Conservation (phyloP, 805 yeast species). For the Candida berthetii region DNA sequence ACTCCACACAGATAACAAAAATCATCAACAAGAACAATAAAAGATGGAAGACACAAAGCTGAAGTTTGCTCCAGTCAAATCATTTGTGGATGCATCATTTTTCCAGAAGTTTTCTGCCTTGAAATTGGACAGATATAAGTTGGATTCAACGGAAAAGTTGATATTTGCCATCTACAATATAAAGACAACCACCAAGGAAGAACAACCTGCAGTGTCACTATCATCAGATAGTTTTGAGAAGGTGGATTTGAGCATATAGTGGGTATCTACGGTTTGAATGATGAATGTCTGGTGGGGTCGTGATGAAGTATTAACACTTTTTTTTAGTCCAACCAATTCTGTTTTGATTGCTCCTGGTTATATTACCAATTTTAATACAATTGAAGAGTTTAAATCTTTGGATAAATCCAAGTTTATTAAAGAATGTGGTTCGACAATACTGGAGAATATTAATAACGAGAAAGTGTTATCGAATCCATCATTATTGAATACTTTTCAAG, state of each 20-base stretch:
- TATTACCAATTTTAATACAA: slow-evolving; percentile 65
- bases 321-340: slow-evolving; percentile 11
- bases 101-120: slow-evolving; percentile 67
- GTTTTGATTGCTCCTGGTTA: slow-evolving; percentile 29
- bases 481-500: slow-evolving; percentile 33
- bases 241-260: slow-evolving; percentile 8
- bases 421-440: slow-evolving; percentile 27
- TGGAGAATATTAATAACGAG: slow-evolving; percentile 24
- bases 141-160: slow-evolving; percentile 28
- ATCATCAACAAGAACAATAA: neutral
- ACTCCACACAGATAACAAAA: too few relatives aligned
- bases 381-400: slow-evolving; percentile 72
- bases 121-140: slow-evolving; percentile 68
- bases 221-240: slow-evolving; percentile 23
- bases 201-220: slow-evolving; percentile 21
- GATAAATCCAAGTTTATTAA: slow-evolving; percentile 59
- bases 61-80: slow-evolving; percentile 36
- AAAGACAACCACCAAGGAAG: slow-evolving; percentile 22
- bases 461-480: slow-evolving; percentile 33
- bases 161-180: slow-evolving; percentile 22
- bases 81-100: slow-evolving; percentile 84
- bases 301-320: neutral
- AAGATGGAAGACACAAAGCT: neutral
- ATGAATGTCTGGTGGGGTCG: neutral
- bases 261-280: neutral